phyloP scores from a whole-genome alignment of 1,139 yeast genomes.

The Taphrina sp. region DNA sequence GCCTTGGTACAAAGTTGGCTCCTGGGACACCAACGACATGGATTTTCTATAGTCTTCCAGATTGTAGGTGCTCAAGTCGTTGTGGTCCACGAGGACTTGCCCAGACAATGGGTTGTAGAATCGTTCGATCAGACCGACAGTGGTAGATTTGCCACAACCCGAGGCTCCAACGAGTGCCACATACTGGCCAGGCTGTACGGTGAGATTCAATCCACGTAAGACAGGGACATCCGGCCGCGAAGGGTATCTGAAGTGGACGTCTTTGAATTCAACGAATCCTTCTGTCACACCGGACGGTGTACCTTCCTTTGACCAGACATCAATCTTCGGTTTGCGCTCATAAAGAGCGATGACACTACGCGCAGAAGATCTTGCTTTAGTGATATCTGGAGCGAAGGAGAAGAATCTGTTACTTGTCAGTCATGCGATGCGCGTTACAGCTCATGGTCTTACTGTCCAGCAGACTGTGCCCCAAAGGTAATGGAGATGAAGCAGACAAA shows the following conservation, averaged over 20 bases:
- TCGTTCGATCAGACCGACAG: constrained; percentile 74
- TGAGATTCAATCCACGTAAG: constrained; percentile 63
- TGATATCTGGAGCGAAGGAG: constrained; percentile 53
- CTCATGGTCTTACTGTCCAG: too few relatives aligned
- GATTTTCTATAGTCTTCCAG: constrained; percentile 66
- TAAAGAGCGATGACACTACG: constrained; percentile 52
- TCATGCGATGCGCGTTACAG: too few relatives aligned
- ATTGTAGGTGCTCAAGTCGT: constrained; percentile 72
- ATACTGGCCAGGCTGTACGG: constrained; percentile 74
- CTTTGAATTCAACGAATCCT: constrained; percentile 52
- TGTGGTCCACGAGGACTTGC: constrained; percentile 63
- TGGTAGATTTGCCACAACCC: constrained; percentile 91
- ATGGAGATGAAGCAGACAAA: constrained; percentile 53
- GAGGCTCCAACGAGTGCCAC: constrained; percentile 94
- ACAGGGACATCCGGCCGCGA: constrained; percentile 75
- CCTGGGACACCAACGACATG: constrained; percentile 80
- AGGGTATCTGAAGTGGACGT: constrained; percentile 77
- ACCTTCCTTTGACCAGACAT: constrained; percentile 51
- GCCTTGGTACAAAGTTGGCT: constrained; percentile 84
- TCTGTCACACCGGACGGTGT: constrained; percentile 35
- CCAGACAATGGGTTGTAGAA: constrained; percentile 78
- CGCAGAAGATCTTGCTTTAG: constrained; percentile 60
- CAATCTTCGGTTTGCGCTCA: constrained; percentile 51
- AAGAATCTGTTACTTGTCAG: too few relatives aligned
- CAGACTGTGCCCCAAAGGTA: constrained; percentile 44